These are phyloP conservation scores for Boletus subcaerulescens DNA, from an alignment of 768 basidiomycete genomes.

Conservation along the genomic window DNA sequence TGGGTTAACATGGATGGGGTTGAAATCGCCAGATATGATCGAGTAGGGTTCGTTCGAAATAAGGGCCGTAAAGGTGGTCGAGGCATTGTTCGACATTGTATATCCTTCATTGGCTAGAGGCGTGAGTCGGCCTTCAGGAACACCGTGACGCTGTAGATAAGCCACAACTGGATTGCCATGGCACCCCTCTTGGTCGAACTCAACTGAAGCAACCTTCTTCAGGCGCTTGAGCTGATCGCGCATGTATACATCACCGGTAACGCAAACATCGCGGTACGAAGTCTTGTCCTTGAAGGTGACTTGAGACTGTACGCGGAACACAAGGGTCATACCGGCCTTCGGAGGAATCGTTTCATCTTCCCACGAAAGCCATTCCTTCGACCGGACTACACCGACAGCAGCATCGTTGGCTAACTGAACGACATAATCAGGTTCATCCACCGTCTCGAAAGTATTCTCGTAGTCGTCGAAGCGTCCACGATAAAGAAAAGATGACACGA, in stretches of 20 bases:
- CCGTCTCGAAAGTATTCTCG: conserved; percentile 92
- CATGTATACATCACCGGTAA: conserved; percentile 82
- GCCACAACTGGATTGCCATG: conserved; percentile 92
- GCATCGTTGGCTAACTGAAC: conserved; percentile 75
- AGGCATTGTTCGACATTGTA: conserved; percentile 62
- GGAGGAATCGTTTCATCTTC: conserved; percentile 78
- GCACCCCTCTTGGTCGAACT: conserved; percentile 82
- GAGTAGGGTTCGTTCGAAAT: conserved; percentile 96
- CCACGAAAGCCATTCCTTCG: conserved; percentile 99
- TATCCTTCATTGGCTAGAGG: conserved; percentile 88
- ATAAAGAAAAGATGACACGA: conserved; percentile 93
- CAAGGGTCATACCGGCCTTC: conserved; percentile 73
- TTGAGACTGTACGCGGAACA: conserved; percentile 87
- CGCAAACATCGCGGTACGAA: conserved; percentile 75
- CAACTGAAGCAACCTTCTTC: conserved; percentile 84
- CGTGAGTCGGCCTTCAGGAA: conserved; percentile 68
- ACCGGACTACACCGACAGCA: conserved; percentile 83
- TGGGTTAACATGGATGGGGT: conserved; percentile 98
- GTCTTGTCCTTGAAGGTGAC: conserved; percentile 90
- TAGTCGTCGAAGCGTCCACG: conserved; percentile 93
- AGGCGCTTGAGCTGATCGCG: conserved; percentile 86
- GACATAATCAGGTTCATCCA: conserved; percentile 85
- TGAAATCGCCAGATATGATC: conserved; percentile 94
- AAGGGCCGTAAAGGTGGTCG: conserved; percentile 75
- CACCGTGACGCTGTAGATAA: conserved; percentile 90